Conservation (phyloP, 371 early-diverging fungal genomes). For the Mucor racemosus region DNA sequence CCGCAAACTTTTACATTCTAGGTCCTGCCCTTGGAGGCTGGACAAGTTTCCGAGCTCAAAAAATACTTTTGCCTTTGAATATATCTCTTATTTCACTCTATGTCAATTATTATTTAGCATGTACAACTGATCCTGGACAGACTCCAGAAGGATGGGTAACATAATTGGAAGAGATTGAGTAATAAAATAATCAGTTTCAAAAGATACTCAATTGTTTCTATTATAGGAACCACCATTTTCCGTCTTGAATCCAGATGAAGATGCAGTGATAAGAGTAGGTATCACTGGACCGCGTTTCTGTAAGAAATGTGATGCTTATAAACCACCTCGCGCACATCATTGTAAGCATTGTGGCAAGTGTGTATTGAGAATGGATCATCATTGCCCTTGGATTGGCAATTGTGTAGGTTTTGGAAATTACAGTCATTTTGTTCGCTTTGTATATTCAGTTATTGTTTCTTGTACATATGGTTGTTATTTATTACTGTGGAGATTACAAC, state of each 20-base stretch:
- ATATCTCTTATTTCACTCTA: constrained; percentile 60
- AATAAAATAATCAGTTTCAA: neutral
- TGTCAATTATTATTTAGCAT: constrained; percentile 80
- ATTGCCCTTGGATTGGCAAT: constrained; percentile 96
- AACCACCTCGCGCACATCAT: constrained; percentile 82
- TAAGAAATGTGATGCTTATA: constrained; percentile 66
- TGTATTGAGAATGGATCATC: constrained; percentile 88
- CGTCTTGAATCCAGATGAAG: constrained; percentile 9
- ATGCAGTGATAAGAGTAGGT: constrained; percentile 7
- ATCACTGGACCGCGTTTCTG: constrained; percentile 63
- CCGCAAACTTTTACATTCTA: constrained; percentile 25
- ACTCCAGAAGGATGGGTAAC: constrained; percentile 71
- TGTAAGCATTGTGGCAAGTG: constrained; percentile 76
- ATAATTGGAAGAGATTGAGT: neutral
- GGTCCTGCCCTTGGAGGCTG: constrained; percentile 35
- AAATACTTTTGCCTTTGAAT: constrained; percentile 63
- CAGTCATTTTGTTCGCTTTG: constrained; percentile 84
- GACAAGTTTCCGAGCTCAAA: constrained; percentile 20
- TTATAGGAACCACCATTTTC: constrained; percentile 24
- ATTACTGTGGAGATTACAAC: constrained; percentile 46
- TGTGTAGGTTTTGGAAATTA: constrained; percentile 91
- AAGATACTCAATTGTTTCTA: too few species aligned
- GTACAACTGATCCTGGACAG: constrained; percentile 74
- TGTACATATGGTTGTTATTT: constrained; percentile 53
- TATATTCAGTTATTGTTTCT: constrained; percentile 69